Conservation (phyloP, 495 filamentous ascomycete genomes). For the Penicillium parvum region DNA sequence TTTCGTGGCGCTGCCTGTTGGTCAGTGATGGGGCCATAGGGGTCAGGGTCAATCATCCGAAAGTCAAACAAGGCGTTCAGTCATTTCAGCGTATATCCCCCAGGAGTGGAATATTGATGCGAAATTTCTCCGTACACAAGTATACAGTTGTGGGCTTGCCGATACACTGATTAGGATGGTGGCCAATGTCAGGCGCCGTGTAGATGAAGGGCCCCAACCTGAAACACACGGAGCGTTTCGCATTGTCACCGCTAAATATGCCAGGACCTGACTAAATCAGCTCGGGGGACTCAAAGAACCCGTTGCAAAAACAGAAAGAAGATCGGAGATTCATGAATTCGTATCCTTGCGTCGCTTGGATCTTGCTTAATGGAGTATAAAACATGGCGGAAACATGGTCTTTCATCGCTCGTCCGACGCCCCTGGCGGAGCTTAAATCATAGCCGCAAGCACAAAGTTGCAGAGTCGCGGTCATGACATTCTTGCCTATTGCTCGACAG, state of each 20-base stretch:
- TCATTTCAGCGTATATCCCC: slow-evolving; percentile 9
- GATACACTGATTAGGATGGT: slow-evolving; percentile 10
- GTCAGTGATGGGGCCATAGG: slow-evolving; percentile 1
- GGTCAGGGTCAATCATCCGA: too few relatives aligned
- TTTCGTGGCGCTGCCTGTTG: neutral
- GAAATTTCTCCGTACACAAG: slow-evolving; percentile 16
- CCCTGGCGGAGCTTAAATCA: too few relatives aligned
- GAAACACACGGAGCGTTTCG: slow-evolving; percentile 20
- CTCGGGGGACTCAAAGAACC: slow-evolving; percentile 9
- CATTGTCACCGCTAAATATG: slow-evolving; percentile 2
- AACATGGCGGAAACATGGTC: too few relatives aligned
- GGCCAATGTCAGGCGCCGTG: slow-evolving; percentile 11
- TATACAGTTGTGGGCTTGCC: slow-evolving; percentile 5
- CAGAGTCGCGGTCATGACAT: slow-evolving; percentile 4
- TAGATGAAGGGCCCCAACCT: slow-evolving; percentile 18
- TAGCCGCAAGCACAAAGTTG: too few relatives aligned
- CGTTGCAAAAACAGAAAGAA: slow-evolving; percentile 7
- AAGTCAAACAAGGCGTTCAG: slow-evolving; percentile 4
- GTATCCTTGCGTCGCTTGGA: too few relatives aligned
- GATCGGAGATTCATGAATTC: too few relatives aligned
- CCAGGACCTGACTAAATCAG: slow-evolving; percentile 10
- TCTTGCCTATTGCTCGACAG: slow-evolving; percentile 18
- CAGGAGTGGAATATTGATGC: slow-evolving; percentile 12
- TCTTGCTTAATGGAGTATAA: too few relatives aligned
- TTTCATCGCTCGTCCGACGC: too few relatives aligned